Evolutionary conservation across 768 basidiomycete species (phyloP).

Genomic region (Lactarius quietus): DNA sequence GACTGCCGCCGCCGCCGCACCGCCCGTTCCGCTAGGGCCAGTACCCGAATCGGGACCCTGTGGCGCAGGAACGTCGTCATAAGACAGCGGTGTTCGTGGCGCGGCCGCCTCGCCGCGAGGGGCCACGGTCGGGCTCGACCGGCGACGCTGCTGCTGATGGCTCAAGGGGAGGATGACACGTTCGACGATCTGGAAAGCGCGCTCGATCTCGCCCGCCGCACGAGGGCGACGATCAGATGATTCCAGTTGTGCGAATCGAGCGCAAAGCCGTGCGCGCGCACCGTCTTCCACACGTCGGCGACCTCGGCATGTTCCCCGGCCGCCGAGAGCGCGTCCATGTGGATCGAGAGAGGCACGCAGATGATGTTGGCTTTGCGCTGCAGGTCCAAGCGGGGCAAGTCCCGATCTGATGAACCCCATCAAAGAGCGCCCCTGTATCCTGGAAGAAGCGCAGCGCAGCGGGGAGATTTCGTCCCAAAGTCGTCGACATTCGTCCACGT

Average conservation of each 20-base stretch:
- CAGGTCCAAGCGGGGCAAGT: conserved; percentile 15
- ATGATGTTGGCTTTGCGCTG: conserved; percentile 52
- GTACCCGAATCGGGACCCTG: not conserved
- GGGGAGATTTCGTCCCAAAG: conserved; percentile 69
- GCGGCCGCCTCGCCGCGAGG: conserved; percentile 27
- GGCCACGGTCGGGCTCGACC: conserved; percentile 20
- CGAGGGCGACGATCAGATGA: conserved; percentile 67
- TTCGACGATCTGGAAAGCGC: conserved; percentile 81
- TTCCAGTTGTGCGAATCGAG: conserved; percentile 95
- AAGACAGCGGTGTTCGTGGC: conserved; percentile 31
- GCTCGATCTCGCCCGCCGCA: conserved; percentile 80
- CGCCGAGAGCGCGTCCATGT: conserved; percentile 69
- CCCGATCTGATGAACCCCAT: conserved; percentile 29
- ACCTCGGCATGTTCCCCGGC: conserved; percentile 60
- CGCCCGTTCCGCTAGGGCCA: conserved; percentile 24
- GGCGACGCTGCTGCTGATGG: conserved; percentile 31
- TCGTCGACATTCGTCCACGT: conserved; percentile 50
- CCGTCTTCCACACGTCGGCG: conserved; percentile 60
- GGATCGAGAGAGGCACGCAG: conserved; percentile 75
- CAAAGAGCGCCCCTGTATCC: conserved; percentile 33
- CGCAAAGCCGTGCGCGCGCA: conserved; percentile 59
- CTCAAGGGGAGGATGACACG: conserved; percentile 61
- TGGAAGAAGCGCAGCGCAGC: conserved; percentile 47
- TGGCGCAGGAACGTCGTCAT: conserved; percentile 24
- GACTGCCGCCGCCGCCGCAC: conserved; percentile 16